Percentiles rank a stretch among this genome's conserved stretches.
Conservation (phyloP, 1,139 yeast genomes). For the Debaryomycetaceae sp. region DNA sequence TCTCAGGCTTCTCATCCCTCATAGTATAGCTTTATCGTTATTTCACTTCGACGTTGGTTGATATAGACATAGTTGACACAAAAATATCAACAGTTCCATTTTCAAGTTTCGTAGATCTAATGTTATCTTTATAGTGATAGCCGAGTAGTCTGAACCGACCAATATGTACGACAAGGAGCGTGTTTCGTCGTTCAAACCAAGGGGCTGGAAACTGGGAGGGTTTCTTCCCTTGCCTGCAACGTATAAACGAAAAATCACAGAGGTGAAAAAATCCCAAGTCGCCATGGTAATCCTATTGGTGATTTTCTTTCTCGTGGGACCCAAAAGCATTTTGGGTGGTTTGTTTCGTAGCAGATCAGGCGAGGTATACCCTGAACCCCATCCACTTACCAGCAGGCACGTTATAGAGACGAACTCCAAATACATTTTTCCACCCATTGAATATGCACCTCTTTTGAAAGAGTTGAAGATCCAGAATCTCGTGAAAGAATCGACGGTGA, state of each 20-base stretch:
- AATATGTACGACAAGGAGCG: constrained; percentile 9
- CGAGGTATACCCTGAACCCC: constrained; percentile 27
- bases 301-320: constrained; percentile 24
- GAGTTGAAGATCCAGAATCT: constrained; percentile 52
- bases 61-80: not conserved
- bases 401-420: constrained; percentile 44
- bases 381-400: constrained; percentile 31
- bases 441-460: constrained; percentile 57
- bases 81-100: not conserved
- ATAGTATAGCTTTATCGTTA: not conserved
- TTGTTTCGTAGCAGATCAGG: constrained; percentile 7
- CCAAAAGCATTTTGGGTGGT: constrained; percentile 12
- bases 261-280: constrained; percentile 13
- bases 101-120: not conserved
- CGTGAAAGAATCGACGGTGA: constrained; percentile 40
- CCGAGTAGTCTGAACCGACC: not conserved
- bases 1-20: not conserved
- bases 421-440: constrained; percentile 64
- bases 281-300: constrained; percentile 16
- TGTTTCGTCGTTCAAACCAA: constrained; percentile 22
- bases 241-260: constrained; percentile 17
- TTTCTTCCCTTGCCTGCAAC: constrained; percentile 36
- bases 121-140: not conserved
- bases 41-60: not conserved
- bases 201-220: constrained; percentile 17